Evolutionary conservation across 495 filamentous ascomycete species (phyloP).

Genomic region (Neurospora pannonica): DNA sequence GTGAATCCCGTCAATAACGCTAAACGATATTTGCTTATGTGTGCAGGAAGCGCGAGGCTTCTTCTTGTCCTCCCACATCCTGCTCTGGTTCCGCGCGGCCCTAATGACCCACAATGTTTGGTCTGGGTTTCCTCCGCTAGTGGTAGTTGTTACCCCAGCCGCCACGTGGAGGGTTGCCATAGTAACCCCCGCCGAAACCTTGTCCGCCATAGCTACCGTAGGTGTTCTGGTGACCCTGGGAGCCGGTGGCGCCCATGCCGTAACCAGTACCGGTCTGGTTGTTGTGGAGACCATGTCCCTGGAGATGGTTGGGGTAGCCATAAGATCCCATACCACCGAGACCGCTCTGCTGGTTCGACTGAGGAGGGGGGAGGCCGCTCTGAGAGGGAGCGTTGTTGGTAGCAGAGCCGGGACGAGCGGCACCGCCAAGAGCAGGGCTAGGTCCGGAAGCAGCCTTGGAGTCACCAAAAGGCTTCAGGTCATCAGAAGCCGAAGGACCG

Average conservation of each 20-base stretch:
- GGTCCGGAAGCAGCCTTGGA: slow-evolving; percentile 64
- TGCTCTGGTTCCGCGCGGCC: background rate
- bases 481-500: slow-evolving; percentile 44
- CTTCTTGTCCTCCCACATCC: background rate
- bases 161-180: slow-evolving; percentile 41
- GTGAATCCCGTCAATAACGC: background rate
- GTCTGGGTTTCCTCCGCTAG: slow-evolving; percentile 15
- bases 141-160: slow-evolving; percentile 69
- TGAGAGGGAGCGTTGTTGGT: slow-evolving; percentile 63
- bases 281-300: slow-evolving; percentile 51
- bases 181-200: slow-evolving; percentile 41
- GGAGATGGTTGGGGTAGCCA: slow-evolving; percentile 62
- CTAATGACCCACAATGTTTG: background rate
- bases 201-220: slow-evolving; percentile 49
- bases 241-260: slow-evolving; percentile 56
- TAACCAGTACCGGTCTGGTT: slow-evolving; percentile 57
- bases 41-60: background rate
- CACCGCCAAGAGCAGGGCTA: slow-evolving; percentile 74
- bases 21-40: background rate
- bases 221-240: slow-evolving; percentile 55
- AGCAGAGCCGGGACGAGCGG: slow-evolving; percentile 75
- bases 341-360: slow-evolving; percentile 48
- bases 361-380: slow-evolving; percentile 62
- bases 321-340: slow-evolving; percentile 48
- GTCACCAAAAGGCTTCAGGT: slow-evolving; percentile 64